phyloP scores from a whole-genome alignment of 768 basidiomycete species.

The Chalciporus sphaerocephalus region DNA sequence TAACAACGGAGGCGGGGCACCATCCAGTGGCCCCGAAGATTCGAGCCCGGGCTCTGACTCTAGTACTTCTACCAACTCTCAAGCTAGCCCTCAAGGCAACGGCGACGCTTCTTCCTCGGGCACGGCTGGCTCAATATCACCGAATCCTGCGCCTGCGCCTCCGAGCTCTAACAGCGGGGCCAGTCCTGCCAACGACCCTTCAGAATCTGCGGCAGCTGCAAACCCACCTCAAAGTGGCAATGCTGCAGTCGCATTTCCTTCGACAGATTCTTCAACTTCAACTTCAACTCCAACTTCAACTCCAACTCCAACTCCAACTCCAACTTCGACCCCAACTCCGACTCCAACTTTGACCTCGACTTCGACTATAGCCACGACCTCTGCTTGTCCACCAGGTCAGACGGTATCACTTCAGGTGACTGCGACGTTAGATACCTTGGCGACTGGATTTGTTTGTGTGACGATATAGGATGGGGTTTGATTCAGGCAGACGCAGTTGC shows the following conservation, averaged over 20 bases:
- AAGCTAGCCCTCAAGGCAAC: no score
- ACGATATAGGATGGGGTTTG: neutral
- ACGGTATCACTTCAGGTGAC: slow-evolving; percentile 1
- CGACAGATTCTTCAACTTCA: neutral
- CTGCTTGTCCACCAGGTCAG: slow-evolving; percentile 16
- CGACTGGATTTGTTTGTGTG: slow-evolving; percentile 12
- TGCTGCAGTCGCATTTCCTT: neutral
- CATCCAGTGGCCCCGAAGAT: neutral
- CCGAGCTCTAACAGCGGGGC: neutral
- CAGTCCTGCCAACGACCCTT: neutral
- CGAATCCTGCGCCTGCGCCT: neutral
- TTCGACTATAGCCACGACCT: neutral
- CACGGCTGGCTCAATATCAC: neutral
- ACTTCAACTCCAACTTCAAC: neutral
- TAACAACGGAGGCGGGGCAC: neutral
- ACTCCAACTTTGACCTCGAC: slow-evolving; percentile 3
- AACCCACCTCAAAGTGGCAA: neutral
- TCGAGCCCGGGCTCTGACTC: neutral
- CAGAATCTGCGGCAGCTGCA: neutral
- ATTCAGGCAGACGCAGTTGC: neutral
- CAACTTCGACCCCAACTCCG: neutral
- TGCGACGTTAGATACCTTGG: neutral
- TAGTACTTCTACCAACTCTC: neutral
- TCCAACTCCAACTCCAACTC: slow-evolving; percentile 3
- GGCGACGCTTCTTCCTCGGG: neutral